Evolutionary conservation across 2,329 filamentous ascomycete species (phyloP).

Genomic region (Macrophomina tecta): DNA sequence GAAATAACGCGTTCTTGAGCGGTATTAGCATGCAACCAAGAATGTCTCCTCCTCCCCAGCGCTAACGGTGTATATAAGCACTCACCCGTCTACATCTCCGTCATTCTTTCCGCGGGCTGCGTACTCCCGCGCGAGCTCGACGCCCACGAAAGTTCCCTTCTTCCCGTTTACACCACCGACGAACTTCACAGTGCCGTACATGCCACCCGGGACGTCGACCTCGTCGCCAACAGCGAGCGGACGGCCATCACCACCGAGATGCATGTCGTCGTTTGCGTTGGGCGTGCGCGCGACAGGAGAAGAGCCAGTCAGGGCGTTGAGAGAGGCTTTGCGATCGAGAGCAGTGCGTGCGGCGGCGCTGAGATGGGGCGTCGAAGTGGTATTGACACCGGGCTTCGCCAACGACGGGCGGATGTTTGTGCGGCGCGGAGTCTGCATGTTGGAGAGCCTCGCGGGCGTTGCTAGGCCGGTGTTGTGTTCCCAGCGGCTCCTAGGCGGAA

Average conservation of each 20-base stretch:
- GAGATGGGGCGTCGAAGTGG: constrained; percentile 52
- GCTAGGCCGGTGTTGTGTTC: constrained; percentile 12
- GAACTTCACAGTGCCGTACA: constrained; percentile 89
- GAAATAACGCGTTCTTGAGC: constrained; percentile 72
- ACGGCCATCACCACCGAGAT: constrained; percentile 52
- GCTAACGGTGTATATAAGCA: constrained; percentile 20
- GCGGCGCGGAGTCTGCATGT: constrained; percentile 45
- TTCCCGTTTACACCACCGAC: constrained; percentile 86
- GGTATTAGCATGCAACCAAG: constrained; percentile 1
- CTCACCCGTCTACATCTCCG: constrained; percentile 92
- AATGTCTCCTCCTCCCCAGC: background rate
- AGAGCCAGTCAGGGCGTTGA: constrained; percentile 68
- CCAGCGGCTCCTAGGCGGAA: constrained; percentile 8
- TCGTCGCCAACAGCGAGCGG: constrained; percentile 77
- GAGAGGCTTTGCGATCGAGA: constrained; percentile 72
- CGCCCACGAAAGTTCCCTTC: constrained; percentile 88
- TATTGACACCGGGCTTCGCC: constrained; percentile 40
- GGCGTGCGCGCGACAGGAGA: constrained; percentile 36
- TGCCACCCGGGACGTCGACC: constrained; percentile 91
- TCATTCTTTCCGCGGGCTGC: constrained; percentile 89
- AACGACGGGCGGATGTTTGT: constrained; percentile 47
- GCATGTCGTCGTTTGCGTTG: constrained; percentile 30
- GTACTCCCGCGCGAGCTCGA: constrained; percentile 84
- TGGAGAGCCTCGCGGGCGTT: constrained; percentile 3
- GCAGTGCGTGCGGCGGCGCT: constrained; percentile 49